A percentile compares a stretch with the other conserved stretches of the same genome.
phyloP scores from a whole-genome alignment of 108 stramenopile genomes.

The Conticribra guillardii region DNA sequence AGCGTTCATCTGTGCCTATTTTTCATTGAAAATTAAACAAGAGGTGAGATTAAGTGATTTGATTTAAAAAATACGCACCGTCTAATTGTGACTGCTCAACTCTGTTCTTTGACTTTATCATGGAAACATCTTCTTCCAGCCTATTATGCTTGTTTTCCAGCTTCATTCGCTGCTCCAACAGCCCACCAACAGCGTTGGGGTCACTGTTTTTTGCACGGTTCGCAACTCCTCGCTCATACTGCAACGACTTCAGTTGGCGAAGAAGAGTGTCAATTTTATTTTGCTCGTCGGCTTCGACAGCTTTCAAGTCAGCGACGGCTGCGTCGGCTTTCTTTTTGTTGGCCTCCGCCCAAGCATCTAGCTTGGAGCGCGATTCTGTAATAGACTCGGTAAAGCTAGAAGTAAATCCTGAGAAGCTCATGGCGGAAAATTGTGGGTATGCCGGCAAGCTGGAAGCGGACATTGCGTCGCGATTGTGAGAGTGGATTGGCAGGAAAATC shows the following conservation, averaged over 20 bases:
- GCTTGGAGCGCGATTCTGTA: not conserved
- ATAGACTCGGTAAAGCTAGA: not conserved
- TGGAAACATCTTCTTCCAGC: slow-evolving; percentile 15
- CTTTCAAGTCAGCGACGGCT: not conserved
- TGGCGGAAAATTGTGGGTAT: not conserved
- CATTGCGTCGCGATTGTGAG: too few species aligned
- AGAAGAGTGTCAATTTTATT: not conserved
- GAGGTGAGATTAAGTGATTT: too few species aligned
- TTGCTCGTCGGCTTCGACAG: not conserved
- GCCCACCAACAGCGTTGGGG: not conserved
- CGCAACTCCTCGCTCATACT: not conserved
- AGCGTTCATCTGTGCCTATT: not conserved
- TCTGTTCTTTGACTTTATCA: slow-evolving; percentile 14
- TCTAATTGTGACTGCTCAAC: slow-evolving; percentile 26
- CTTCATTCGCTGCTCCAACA: slow-evolving; percentile 1
- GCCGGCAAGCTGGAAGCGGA: too few species aligned
- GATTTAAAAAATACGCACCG: slow-evolving; percentile 4
- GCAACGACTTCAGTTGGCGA: not conserved
- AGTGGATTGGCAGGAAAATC: too few species aligned
- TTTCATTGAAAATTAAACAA: too few species aligned
- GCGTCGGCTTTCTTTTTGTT: not conserved
- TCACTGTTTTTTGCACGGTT: not conserved
- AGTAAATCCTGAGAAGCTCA: not conserved
- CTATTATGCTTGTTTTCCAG: slow-evolving; percentile 20
- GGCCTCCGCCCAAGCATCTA: not conserved